A percentile compares a stretch with the other conserved stretches of the same genome.
Evolutionary conservation across 2,329 filamentous ascomycete genomes (phyloP).

Genomic region (Ceratocystis lukuohia): DNA sequence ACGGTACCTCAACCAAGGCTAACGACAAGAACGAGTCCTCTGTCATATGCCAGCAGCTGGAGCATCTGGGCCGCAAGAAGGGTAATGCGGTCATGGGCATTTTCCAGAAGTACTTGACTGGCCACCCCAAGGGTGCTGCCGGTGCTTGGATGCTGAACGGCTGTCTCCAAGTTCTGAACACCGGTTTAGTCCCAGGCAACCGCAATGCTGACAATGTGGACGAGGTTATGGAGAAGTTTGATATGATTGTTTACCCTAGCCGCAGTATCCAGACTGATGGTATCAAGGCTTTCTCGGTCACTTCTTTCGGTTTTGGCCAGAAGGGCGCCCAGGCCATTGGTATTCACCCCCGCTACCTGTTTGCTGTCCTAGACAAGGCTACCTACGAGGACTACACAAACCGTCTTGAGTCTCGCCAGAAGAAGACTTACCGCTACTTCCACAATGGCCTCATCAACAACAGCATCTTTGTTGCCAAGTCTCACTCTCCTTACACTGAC

Average conservation of each 20-base stretch:
- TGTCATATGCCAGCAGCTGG: constrained; percentile 90
- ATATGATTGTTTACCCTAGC: constrained; percentile 94
- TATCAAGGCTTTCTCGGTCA: constrained; percentile 96
- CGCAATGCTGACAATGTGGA: constrained; percentile 97
- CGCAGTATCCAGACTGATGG: constrained; percentile 93
- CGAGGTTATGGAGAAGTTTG: constrained; percentile 90
- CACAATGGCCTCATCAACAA: constrained; percentile 98
- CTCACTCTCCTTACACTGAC: constrained; percentile 77
- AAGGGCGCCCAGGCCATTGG: constrained; percentile 97
- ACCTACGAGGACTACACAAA: constrained; percentile 69
- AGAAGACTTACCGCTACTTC: constrained; percentile 98
- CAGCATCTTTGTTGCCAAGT: constrained; percentile 91
- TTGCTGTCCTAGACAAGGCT: constrained; percentile 77
- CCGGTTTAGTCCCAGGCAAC: constrained; percentile 87
- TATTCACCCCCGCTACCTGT: constrained; percentile 93
- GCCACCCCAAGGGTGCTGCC: constrained; percentile 96
- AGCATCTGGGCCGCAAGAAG: constrained; percentile 87
- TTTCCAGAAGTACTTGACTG: constrained; percentile 98
- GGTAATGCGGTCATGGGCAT: constrained; percentile 92
- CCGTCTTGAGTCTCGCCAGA: constrained; percentile 87
- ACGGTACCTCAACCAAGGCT: constrained; percentile 94
- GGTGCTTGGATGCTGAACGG: constrained; percentile 99
- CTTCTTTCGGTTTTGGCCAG: constrained; percentile 97
- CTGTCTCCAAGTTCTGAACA: constrained; percentile 87
- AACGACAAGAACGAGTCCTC: constrained; percentile 99